phyloP scores from a whole-genome alignment of 805 yeast species.

The Saccharomyces jurei region DNA sequence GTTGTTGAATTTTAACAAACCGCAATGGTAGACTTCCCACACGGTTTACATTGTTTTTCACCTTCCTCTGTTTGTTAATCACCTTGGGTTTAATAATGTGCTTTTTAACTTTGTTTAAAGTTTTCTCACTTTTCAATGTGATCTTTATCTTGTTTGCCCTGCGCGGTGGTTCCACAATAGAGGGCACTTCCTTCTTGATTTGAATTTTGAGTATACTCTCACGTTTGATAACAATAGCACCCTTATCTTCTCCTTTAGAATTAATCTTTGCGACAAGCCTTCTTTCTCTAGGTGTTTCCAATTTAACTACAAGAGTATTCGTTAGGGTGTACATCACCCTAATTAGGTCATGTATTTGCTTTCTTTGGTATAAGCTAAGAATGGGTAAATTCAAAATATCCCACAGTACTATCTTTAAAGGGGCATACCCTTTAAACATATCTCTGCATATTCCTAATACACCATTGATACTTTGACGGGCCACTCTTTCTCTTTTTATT shows the following conservation, averaged over 20 bases:
- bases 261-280: conserved; percentile 47
- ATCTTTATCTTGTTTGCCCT: conserved; percentile 12
- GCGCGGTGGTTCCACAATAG: not conserved
- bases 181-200: conserved; percentile 3
- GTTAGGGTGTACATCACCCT: conserved; percentile 56
- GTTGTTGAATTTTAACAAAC: conserved; percentile 35
- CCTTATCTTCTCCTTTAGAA: conserved; percentile 40
- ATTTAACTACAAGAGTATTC: conserved; percentile 51
- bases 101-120: not conserved
- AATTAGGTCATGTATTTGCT: conserved; percentile 55
- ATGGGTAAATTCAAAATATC: conserved; percentile 54
- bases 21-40: conserved; percentile 31
- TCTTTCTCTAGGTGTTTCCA: conserved; percentile 62
- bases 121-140: conserved; percentile 2
- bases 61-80: conserved; percentile 6
- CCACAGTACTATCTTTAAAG: conserved; percentile 61
- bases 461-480: conserved; percentile 25
- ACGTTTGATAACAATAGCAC: conserved; percentile 45
- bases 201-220: conserved; percentile 35
- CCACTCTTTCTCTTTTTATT: conserved; percentile 16
- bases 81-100: not conserved
- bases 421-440: conserved; percentile 36
- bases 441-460: conserved; percentile 18
- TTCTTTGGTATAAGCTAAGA: conserved; percentile 49
- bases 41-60: conserved; percentile 15